Evolutionary conservation across 148 eudicot species (phyloP), one percentile per base, ranked within the genome.

Genomic region (Rhododendron henanense): DNA sequence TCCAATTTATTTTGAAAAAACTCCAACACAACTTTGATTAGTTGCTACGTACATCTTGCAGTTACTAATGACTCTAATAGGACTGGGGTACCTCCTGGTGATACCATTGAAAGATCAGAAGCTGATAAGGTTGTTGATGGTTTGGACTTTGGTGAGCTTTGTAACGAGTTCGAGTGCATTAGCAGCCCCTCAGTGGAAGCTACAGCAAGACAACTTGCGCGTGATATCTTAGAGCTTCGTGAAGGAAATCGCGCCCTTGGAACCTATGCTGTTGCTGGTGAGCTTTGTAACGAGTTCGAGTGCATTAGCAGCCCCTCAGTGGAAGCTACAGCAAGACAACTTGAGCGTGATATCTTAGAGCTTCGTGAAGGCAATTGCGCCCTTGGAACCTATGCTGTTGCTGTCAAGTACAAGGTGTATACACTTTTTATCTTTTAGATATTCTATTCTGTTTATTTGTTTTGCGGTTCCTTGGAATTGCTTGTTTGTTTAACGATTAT

Each of bases 131-230:
- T 97, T 83, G 96, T 97, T 33, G 99, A 97, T 85, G 92, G 92
- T 1, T 87, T 97, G 94, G 89, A 94, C 85, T 97, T 97, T 82
- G 98, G 96, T 28, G 95, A 95, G 85, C 90, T 97, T 23, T 97
- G 99, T 92, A 91, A 97, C 88, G 98, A 95, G 35, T 97, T 97
- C 87, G 98, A 97, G 88, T 97, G 99, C 90, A 91, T 90, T 35
- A 97, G 99, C 86, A 97, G 99, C 84, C 99, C 99, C 6, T 84
- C 88, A 25, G 95, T 97, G 31, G 98, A 97, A 90, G 94, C 99
- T 61, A 94, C 95, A 2, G 99, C 99, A n/a, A 90, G 98, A 86
- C 98, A 94, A 87, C 96, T 97, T 84, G 99, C 82, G 0, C 95
- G 99, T n/a, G 99, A 97, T 78, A 97, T 97, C 89, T 90, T 97